Conservation (phyloP, 768 basidiomycete species). For the Tylopilus subfusipes region DNA sequence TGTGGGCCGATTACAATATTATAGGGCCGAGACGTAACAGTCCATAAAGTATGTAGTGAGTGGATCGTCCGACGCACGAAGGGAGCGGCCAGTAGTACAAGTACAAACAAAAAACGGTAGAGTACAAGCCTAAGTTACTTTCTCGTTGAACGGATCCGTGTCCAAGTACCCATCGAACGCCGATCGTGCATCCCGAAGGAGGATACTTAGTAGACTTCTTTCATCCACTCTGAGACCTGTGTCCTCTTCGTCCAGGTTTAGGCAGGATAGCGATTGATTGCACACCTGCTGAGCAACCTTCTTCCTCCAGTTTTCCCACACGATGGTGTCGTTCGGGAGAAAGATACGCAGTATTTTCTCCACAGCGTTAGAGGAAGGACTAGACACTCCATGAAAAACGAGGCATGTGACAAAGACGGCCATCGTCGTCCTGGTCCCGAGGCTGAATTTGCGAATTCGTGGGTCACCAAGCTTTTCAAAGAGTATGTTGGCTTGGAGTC, state of each 20-base stretch:
- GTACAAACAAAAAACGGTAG: not conserved
- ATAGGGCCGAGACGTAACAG: too few relatives aligned
- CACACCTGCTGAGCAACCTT: conserved; percentile 14
- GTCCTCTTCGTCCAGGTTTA: conserved; percentile 1
- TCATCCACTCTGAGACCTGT: not conserved
- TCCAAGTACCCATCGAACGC: conserved; percentile 12
- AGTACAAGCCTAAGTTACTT: too few relatives aligned
- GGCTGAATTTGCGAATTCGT: conserved; percentile 1
- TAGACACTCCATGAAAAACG: conserved; percentile 3
- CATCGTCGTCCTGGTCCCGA: conserved; percentile 18
- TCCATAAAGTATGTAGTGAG: too few relatives aligned
- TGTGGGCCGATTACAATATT: too few relatives aligned
- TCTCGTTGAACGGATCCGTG: not conserved
- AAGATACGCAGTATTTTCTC: conserved; percentile 11
- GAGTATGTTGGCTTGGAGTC: conserved; percentile 20
- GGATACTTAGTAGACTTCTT: conserved; percentile 7
- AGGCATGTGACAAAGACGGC: conserved; percentile 15
- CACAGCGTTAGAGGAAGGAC: conserved; percentile 1
- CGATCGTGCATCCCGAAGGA: conserved; percentile 16
- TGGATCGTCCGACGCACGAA: too few relatives aligned
- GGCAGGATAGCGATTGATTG: not conserved
- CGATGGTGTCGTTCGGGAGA: conserved; percentile 20
- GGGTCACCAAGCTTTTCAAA: conserved; percentile 16
- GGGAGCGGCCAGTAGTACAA: not conserved
- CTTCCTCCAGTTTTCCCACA: conserved; percentile 22